A percentile compares a stretch with the other conserved stretches of the same genome.
These are phyloP conservation scores for Geotrichum restrictum DNA, from an alignment of 1,139 yeast genomes.

Conservation along the genomic window DNA sequence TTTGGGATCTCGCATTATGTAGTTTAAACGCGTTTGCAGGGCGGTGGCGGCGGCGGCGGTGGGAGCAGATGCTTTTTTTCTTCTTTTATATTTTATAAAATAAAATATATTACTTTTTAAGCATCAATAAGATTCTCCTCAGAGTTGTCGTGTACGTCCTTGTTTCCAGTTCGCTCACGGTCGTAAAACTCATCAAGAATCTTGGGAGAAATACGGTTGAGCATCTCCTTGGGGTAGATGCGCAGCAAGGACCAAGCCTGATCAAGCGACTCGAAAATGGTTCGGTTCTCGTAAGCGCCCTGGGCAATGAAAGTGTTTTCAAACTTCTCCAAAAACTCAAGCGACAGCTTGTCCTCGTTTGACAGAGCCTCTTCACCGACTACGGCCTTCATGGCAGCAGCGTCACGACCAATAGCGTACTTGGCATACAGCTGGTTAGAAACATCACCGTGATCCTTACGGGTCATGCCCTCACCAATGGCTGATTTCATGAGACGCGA, in stretches of 20 bases:
- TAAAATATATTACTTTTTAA: too few relatives aligned
- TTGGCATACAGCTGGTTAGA: slow-evolving; percentile 98
- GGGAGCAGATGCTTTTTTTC: too few relatives aligned
- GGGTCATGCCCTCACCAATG: slow-evolving; percentile 99
- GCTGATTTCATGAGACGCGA: slow-evolving; percentile 99
- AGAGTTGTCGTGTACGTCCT: slow-evolving; percentile 37
- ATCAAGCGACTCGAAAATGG: slow-evolving; percentile 90
- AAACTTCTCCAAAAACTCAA: slow-evolving; percentile 95
- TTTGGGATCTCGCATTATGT: too few relatives aligned
- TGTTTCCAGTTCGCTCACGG: slow-evolving; percentile 50
- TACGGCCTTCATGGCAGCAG: slow-evolving; percentile 99
- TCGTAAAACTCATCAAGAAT: slow-evolving; percentile 92
- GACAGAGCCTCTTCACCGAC: slow-evolving; percentile 99
- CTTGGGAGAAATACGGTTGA: slow-evolving; percentile 97
- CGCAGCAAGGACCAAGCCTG: slow-evolving; percentile 97
- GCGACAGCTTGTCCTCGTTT: slow-evolving; percentile 91
- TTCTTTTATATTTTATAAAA: too few relatives aligned
- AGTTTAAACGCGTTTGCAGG: too few relatives aligned
- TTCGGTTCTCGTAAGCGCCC: slow-evolving; percentile 94
- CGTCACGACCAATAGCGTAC: slow-evolving; percentile 99
- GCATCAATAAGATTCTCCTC: slow-evolving; percentile 52
- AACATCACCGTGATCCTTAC: slow-evolving; percentile 99
- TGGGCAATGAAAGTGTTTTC: slow-evolving; percentile 93
- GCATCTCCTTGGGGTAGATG: slow-evolving; percentile 97
- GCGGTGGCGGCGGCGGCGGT: too few relatives aligned